Evolutionary conservation across 768 basidiomycete species (phyloP), one percentile per base, ranked within the genome.

Genomic region (Vararia minispora): DNA sequence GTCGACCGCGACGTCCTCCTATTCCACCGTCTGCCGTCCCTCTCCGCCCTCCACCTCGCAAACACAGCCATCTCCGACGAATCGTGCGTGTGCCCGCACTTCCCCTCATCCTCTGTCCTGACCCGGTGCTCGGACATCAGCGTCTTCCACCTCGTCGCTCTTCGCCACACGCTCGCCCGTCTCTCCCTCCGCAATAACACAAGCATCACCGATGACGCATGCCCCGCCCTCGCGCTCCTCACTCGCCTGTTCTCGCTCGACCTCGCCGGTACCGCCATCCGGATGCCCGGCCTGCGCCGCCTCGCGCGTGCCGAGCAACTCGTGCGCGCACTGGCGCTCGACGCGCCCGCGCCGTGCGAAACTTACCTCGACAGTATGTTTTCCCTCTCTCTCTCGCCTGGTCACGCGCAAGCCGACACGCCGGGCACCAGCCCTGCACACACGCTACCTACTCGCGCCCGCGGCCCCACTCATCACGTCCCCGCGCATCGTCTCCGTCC

Each of bases 21-120:
- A 39, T 64, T 79, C 16, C 70, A 72, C 39, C 69, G 68, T 42
- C 64, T 79, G 12, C 74, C 70, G 3, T 63, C 58, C 32, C 63
- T 79, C 9, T 52, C 62, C 4, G 58, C 52, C 10, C 58, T 80
- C 23, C 51, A 60, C 27, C 55, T 79, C 16, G 64, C 68, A 48
- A 62, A 68, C 41, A 76, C 76, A 7, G 64, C 66, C 9, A 70
- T 79, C 24, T 64, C 70, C 27, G 74, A 79, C 47, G 76, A 79
- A 65, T 72, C 68, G 79, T 78, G 41, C 33, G 70, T 50, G 7
- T 41, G 12, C 6, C 23, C 17, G 11, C 13, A 26, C 28, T 25
- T 14, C 16, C 36, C 28, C 8, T 35, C 26, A n/a, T 25, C 35
- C 36, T 7, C n/a, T 10, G 31, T 31, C 22, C n/a, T n/a, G n/a